These are phyloP conservation scores for Fagopyrum tataricum DNA, from an alignment of 148 eudicot genomes.

Conservation along the genomic window DNA sequence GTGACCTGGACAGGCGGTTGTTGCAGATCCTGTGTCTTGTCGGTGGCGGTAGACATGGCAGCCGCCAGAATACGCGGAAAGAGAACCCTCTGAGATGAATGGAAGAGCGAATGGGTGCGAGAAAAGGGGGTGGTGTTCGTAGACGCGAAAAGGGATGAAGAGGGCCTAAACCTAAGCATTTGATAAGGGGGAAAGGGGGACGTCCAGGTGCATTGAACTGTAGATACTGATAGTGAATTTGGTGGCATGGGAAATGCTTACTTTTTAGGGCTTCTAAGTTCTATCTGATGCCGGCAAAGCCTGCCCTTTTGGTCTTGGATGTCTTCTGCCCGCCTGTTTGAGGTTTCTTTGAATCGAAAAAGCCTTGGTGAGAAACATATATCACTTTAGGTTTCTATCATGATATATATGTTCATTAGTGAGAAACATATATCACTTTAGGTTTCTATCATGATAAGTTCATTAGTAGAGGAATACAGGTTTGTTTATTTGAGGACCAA, in stretches of 20 bases:
- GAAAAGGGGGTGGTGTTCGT: neutral
- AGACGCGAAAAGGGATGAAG: neutral
- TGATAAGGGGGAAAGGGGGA: neutral
- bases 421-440: no score
- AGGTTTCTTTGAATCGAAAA: no score
- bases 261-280: neutral
- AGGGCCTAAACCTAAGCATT: conserved; percentile 8
- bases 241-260: neutral
- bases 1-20: conserved; percentile 9
- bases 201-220: conserved; percentile 12
- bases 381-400: no score
- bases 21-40: neutral
- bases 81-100: neutral
- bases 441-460: no score
- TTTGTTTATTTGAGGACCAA: no score
- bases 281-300: neutral
- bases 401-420: no score
- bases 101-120: neutral
- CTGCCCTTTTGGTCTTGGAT: no score
- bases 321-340: no score
- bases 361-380: no score
- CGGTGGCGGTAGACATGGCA: conserved; percentile 13
- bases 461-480: no score
- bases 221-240: neutral
- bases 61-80: neutral